Percentiles rank a stretch among this genome's conserved stretches.
These are phyloP conservation scores for Annulohypoxylon truncatum DNA, from an alignment of 2,329 filamentous ascomycete species.

Conservation along the genomic window DNA sequence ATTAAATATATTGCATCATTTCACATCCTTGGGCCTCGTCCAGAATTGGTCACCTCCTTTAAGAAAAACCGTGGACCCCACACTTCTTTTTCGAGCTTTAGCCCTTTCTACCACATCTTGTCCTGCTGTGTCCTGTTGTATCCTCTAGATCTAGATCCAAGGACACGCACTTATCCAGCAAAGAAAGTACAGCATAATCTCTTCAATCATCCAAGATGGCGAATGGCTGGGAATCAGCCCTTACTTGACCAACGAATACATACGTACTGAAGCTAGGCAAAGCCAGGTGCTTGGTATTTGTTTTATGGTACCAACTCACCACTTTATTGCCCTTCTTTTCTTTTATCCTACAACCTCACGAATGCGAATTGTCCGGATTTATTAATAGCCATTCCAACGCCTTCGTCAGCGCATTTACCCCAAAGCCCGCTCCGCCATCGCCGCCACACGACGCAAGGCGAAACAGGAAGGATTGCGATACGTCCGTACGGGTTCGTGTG, in stretches of 20 bases:
- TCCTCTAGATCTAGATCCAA: conserved; percentile 12
- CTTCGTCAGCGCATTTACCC: conserved; percentile 32
- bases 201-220: conserved; percentile 23
- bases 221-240: conserved; percentile 14
- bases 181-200: neutral
- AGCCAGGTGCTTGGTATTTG: neutral
- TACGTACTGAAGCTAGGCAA: conserved; percentile 1
- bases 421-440: conserved; percentile 35
- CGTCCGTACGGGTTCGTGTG: conserved; percentile 19
- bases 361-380: conserved; percentile 17
- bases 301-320: conserved; percentile 10
- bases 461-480: conserved; percentile 14
- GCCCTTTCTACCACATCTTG: conserved; percentile 9
- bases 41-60: conserved; percentile 3
- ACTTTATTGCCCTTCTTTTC: conserved; percentile 7
- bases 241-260: conserved; percentile 24
- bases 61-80: conserved; percentile 11
- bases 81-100: conserved; percentile 17
- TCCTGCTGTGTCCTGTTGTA: neutral
- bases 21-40: neutral
- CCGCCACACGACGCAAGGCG: conserved; percentile 24
- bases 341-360: conserved; percentile 14
- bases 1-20: conserved; percentile 37
- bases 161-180: neutral
- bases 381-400: conserved; percentile 20